These are phyloP conservation scores for Pelargonium australe DNA, from an alignment of 441 rosid species.

Conservation along the genomic window DNA sequence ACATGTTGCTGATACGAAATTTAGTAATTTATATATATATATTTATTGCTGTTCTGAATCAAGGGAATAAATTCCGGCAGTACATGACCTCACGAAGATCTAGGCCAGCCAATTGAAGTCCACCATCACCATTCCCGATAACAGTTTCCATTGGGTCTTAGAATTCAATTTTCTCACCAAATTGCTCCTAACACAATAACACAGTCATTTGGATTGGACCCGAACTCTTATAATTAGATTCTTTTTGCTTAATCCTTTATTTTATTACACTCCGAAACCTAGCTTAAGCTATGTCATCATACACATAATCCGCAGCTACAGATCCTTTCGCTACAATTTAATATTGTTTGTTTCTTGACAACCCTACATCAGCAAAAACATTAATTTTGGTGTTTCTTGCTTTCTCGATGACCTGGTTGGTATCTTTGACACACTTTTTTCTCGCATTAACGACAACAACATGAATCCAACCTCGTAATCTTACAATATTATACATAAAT, in stretches of 20 bases:
- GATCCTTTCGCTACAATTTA: background rate
- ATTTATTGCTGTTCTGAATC: background rate
- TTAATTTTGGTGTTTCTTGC: too few relatives aligned
- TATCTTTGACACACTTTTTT: too few relatives aligned
- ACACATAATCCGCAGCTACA: background rate
- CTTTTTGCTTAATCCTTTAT: background rate
- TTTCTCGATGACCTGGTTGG: background rate
- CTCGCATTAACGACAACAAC: too few relatives aligned
- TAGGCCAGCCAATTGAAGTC: background rate
- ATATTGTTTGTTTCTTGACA: background rate
- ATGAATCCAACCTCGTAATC: too few relatives aligned
- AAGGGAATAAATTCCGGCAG: background rate
- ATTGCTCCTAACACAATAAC: too few relatives aligned
- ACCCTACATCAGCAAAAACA: background rate
- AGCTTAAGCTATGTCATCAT: too few relatives aligned
- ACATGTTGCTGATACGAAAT: background rate
- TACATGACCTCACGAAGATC: slow-evolving; percentile 3
- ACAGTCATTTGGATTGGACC: too few relatives aligned
- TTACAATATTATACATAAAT: too few relatives aligned
- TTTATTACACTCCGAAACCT: background rate
- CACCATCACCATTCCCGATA: background rate
- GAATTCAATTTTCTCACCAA: too few relatives aligned
- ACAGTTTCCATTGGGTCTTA: background rate
- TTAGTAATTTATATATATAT: slow-evolving; percentile 32
- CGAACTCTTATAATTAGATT: too few relatives aligned